Base-by-base conservation (phyloP, 768 basidiomycete genomes). In the Phaeotremella fagi region DNA sequence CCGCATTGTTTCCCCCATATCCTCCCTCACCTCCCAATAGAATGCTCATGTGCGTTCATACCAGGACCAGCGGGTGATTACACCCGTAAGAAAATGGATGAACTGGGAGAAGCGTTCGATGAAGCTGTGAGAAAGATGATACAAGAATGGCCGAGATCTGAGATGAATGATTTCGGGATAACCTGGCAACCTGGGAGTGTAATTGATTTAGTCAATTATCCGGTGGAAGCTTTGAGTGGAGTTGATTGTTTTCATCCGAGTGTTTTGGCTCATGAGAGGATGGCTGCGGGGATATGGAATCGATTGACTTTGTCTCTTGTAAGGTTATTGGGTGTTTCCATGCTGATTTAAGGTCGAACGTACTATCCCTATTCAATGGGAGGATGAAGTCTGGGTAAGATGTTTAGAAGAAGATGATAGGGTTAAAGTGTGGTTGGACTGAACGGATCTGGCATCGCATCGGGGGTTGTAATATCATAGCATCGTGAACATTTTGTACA, bases 171-270 rank as follows among this genome's bases (percentile, higher is more conserved):
- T 16, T 66, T 72, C 27, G 65, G 58, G 4, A 63, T 63, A 11
- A 60, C 61, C n/a, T 72, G 62, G 64, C 69, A 71, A 54, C 64
- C 66, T 0, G 69, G 66, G 11, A 54, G 47, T 5, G 55, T 57
- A 20, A 47, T 72, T 33, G 64, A 68, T 46, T 56, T 72, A 5
- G 62, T 41, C 11, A 36, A 55, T 23, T 72, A 61, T 45, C 71
- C 71, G 16, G 63, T 63, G 20, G 60, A 61, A 29, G 64, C 66
- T 4, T 53, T 72, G 20, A 61, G 58, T 12, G 52, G 55, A 3
- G 55, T 68, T 12, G 71, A 72, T 37, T 72, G 71, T 42, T 72
- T 70, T 49, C 71, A 72, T 43, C 71, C 71, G 20, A 66, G 64
- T 23, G 61, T 55, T 24, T 37, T 44, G 15, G 64, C 60, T 2